These are phyloP conservation scores for Yamadazyma philogaea DNA, from an alignment of 805 yeast species.

Conservation along the genomic window DNA sequence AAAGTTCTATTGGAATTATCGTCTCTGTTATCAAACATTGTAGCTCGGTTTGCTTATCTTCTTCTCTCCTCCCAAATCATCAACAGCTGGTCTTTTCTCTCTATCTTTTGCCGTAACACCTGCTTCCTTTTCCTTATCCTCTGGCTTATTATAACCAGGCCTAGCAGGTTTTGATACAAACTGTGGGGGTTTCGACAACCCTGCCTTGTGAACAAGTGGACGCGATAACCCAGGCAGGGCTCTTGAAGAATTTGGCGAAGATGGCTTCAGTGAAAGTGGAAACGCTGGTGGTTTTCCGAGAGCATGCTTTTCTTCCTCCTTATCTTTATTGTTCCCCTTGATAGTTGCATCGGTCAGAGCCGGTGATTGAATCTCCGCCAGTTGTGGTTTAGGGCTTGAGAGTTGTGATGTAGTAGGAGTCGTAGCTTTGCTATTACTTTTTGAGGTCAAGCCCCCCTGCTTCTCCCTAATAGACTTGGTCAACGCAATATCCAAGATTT, in stretches of 20 bases:
- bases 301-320: conserved; percentile 2
- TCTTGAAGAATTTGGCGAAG: background rate
- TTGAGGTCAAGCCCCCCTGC: conserved; percentile 26
- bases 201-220: conserved; percentile 10
- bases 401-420: conserved; percentile 21
- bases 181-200: conserved; percentile 29
- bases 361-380: conserved; percentile 5
- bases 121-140: conserved; percentile 5
- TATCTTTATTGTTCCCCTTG: conserved; percentile 7
- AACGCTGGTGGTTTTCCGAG: conserved; percentile 25
- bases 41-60: background rate
- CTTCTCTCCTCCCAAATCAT: background rate
- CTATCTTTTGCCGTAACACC: background rate
- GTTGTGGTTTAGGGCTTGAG: conserved; percentile 12
- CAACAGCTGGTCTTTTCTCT: conserved; percentile 1
- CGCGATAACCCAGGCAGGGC: conserved; percentile 2
- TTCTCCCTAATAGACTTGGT: conserved; percentile 65
- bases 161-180: conserved; percentile 31
- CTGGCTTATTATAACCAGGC: conserved; percentile 12
- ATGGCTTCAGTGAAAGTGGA: background rate
- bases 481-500: conserved; percentile 74
- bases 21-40: too few species aligned
- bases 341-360: conserved; percentile 6
- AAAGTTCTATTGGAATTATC: background rate
- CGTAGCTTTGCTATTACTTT: conserved; percentile 18